Evolutionary conservation across 2,329 filamentous ascomycete species (phyloP), one percentile per base, ranked within the genome.

Genomic region (Colletotrichum spaethianum): DNA sequence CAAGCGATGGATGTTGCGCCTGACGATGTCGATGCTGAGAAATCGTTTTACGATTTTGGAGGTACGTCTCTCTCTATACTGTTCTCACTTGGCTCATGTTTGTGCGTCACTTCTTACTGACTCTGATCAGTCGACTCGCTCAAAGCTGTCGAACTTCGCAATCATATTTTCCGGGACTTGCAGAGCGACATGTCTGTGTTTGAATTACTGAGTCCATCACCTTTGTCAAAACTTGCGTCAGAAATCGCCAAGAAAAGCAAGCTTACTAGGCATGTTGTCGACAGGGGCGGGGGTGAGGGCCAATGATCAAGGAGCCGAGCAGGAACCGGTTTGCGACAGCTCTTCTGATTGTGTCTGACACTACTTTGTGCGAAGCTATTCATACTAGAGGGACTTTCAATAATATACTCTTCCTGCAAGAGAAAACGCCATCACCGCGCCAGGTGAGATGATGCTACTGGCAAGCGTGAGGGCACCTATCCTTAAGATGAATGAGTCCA

Each of bases 41-140:
- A 71, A 4, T 63, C 62, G 4, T 67, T 67, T n/a, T 61, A 63
- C n/a, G 68, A 71, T 36, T 66, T 67, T 67, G 68, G 63, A 40
- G 61, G 61, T 70, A 59, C 0, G 52, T 62, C 33, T 52, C 23
- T 7, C 5, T 20, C 16, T 16, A 33, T 33, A 33, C 31, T 33
- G 31, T 33, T 33, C 31, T 23, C 26, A 23, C 18, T 42, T 42
- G 14, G 40, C 40, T 48, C 9, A 31, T 55, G n/a, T 7, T 9
- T 33, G 7, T n/a, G 18, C 40, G 14, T 42, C 40, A 14, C 5
- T 42, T 42, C 18, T 7, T 20, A 33, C 31, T 33, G 31, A 33
- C 36, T 42, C 31, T 6, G 7, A 16, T 1, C 36, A 66, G 61
- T 71, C 14, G 68, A 67, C 38, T 67, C 63, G 0, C 7, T 71